Evolutionary conservation across 2,329 filamentous ascomycete species (phyloP).

Genomic region (Tolypocladium paradoxum): DNA sequence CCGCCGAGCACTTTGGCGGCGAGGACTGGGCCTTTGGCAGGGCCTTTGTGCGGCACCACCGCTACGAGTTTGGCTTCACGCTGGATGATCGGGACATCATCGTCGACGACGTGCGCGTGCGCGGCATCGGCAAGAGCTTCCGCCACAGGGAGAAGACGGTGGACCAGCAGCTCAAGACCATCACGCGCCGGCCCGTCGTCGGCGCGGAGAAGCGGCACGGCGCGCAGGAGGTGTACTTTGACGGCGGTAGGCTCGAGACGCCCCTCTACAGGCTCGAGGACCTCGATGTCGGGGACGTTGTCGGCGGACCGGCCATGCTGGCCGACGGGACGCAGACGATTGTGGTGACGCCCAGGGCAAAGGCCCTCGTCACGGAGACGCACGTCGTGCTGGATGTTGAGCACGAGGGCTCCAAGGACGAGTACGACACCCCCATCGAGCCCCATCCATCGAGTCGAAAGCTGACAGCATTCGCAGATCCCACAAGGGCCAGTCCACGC

Average conservation of each 20-base stretch:
- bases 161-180: conserved; percentile 67
- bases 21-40: conserved; percentile 74
- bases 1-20: conserved; percentile 45
- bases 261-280: conserved; percentile 14
- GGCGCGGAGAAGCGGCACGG: conserved; percentile 7
- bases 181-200: conserved; percentile 45
- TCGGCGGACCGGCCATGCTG: conserved; percentile 36
- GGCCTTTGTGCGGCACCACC: conserved; percentile 75
- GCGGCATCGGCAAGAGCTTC: conserved; percentile 56
- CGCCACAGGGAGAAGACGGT: conserved; percentile 70
- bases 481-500: conserved; percentile 28
- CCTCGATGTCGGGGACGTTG: conserved; percentile 6
- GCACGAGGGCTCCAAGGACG: conserved; percentile 53
- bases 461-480: conserved; percentile 58
- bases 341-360: conserved; percentile 43
- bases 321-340: conserved; percentile 65
- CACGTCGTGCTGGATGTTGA: conserved; percentile 21
- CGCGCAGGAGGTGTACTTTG: conserved; percentile 10
- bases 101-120: conserved; percentile 31
- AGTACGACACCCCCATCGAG: conserved; percentile 38
- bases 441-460: background rate
- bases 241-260: conserved; percentile 10
- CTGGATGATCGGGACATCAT: conserved; percentile 28
- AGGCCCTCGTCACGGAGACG: conserved; percentile 20
- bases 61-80: conserved; percentile 67